Conservation (phyloP, 148 eudicot species). For the Camellia sinensis region DNA sequence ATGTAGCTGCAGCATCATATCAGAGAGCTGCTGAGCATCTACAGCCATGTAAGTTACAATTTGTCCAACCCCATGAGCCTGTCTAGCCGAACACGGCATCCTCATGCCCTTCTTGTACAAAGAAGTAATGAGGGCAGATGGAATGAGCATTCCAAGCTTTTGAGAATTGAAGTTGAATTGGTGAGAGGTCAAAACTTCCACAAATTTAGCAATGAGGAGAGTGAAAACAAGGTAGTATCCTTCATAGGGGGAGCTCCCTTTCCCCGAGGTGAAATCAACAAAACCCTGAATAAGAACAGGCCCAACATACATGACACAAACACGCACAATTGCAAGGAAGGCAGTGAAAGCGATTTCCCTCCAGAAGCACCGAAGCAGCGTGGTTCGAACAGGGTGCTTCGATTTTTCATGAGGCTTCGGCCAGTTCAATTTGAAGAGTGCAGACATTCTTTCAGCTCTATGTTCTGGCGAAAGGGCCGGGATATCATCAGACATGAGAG, state of each 20-base stretch:
- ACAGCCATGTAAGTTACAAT: slow-evolving; percentile 96
- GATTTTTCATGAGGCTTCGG: slow-evolving; percentile 67
- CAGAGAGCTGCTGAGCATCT: slow-evolving; percentile 93
- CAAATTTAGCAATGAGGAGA: slow-evolving; percentile 61
- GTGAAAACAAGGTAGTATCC: slow-evolving; percentile 74
- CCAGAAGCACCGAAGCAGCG: slow-evolving; percentile 81
- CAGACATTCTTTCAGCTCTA: slow-evolving; percentile 64
- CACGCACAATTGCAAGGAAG: slow-evolving; percentile 60
- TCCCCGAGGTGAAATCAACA: slow-evolving; percentile 68
- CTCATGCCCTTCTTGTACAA: slow-evolving; percentile 80
- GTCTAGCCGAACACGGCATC: slow-evolving; percentile 76
- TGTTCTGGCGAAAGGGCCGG: slow-evolving; percentile 78
- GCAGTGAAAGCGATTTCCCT: slow-evolving; percentile 69
- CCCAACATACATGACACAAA: slow-evolving; percentile 83
- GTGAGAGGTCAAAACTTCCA: slow-evolving; percentile 72
- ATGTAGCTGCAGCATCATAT: slow-evolving; percentile 93
- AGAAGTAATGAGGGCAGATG: slow-evolving; percentile 71
- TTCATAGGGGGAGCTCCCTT: slow-evolving; percentile 58
- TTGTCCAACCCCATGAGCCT: slow-evolving; percentile 85
- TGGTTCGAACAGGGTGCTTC: slow-evolving; percentile 67
- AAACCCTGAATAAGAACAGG: slow-evolving; percentile 70
- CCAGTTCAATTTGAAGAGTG: slow-evolving; percentile 69
- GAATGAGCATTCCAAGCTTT: slow-evolving; percentile 84
- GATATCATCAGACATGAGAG: slow-evolving; percentile 59
- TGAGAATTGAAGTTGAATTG: slow-evolving; percentile 85